Percentiles rank a stretch among this genome's conserved stretches.
Conservation (phyloP, 2,329 filamentous ascomycete species). For the Epichloe aotearoae region DNA sequence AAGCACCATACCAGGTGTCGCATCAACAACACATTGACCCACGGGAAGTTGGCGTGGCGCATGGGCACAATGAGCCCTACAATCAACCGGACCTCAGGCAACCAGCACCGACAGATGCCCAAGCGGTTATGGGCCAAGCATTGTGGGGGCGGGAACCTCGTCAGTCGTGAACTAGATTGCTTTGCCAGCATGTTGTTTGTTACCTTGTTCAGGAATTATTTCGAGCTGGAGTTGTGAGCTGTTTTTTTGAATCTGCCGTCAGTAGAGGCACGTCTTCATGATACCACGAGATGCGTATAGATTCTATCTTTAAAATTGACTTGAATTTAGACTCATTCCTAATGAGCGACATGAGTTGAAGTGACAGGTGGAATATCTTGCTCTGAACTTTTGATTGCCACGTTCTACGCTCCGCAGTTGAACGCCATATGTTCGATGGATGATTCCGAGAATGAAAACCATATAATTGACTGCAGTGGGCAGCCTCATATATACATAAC, state of each 20-base stretch:
- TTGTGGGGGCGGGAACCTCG: slow-evolving; percentile 7
- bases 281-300: not conserved
- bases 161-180: not conserved
- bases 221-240: not conserved
- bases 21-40: not conserved
- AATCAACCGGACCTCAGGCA: not conserved
- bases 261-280: not conserved
- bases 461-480: no score
- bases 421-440: no score
- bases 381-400: no score
- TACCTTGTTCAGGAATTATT: not conserved
- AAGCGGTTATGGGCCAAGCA: slow-evolving; percentile 6
- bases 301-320: no score
- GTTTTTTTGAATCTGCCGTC: not conserved
- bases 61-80: slow-evolving; percentile 3
- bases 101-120: slow-evolving; percentile 1
- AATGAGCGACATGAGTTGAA: no score
- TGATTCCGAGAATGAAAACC: no score
- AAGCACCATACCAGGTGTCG: not conserved
- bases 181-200: not conserved
- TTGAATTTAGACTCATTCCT: no score
- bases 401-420: no score
- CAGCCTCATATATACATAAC: no score
- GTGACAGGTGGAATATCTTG: no score
- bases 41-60: not conserved